Evolutionary conservation across 1,284 basidiomycete species (phyloP), one percentile per base, ranked within the genome.

Genomic region (Sporisorium sorghi): DNA sequence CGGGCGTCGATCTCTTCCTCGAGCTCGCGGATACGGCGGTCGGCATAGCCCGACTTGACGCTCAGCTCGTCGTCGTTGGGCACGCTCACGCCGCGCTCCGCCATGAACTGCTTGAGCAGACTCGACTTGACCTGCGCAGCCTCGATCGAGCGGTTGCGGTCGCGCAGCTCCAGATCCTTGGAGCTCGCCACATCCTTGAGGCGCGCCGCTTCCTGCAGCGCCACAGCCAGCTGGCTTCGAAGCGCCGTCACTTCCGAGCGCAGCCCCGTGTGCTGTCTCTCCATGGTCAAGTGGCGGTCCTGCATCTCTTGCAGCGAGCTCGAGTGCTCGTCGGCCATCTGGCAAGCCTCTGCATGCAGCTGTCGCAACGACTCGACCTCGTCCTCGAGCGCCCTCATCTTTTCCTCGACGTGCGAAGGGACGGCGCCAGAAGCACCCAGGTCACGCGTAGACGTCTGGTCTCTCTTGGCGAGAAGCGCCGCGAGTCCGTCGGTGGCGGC

Each of bases 51-150:
- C 23, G 73, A 63, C 62, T 80, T 80, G 55, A 69, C 62, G 39
- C 72, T 75, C 17, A 84, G 73, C 63, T 75, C 78, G 33, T 84
- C 82, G 62, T 84, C 82, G 58, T 75, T 76, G 17, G 82, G 82
- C 43, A 84, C 66, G 46, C 61, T 67, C 37, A 83, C 57, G 8
- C 80, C 77, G 32, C 93, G 91, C 81, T 99, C 97, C 43, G 90
- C 89, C 56, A 98, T 89, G 81, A 97, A 91, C 80, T 90, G 92
- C 59, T 93, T 90, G 67, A 99, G 87, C 87, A 94, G 91, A 35
- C 88, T 89, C 68, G 93, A 86, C 73, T 93, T 92, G 68, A 95
- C 87, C 68, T 90, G 89, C 0, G 90, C 87, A 61, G 94, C 92
- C 5, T 91, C 88, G 2, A 90, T 88, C 47, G 91, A 89, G 82